phyloP scores from a whole-genome alignment of 1,284 basidiomycete genomes.

The Melanopsichium pennsylvanicum region DNA sequence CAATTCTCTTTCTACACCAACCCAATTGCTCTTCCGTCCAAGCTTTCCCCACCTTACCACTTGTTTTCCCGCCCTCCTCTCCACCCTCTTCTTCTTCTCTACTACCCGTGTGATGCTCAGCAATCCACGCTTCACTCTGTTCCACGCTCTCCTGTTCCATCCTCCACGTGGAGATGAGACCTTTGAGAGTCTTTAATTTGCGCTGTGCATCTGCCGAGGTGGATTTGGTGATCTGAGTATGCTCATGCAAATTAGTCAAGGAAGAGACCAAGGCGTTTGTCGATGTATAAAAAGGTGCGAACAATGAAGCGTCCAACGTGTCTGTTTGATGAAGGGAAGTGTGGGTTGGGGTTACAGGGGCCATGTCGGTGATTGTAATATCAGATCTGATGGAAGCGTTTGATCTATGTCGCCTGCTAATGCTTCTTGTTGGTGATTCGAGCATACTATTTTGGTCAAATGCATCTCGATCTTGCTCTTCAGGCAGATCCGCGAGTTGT shows the following conservation, averaged over 20 bases:
- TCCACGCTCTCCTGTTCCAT: conserved; percentile 32
- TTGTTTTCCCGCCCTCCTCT: not conserved
- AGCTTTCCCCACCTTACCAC: too few species aligned
- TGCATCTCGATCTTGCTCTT: too few species aligned
- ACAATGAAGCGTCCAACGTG: not conserved
- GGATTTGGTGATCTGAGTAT: conserved; percentile 39
- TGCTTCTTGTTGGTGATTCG: not conserved
- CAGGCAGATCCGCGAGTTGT: too few species aligned
- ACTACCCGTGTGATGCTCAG: not conserved
- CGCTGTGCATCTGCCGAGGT: conserved; percentile 32
- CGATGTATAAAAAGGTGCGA: conserved; percentile 17
- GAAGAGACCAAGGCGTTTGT: conserved; percentile 16
- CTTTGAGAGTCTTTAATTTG: conserved; percentile 27
- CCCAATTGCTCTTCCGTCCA: conserved; percentile 33
- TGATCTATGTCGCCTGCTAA: not conserved
- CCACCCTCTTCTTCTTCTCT: not conserved
- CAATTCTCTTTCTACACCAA: conserved; percentile 12
- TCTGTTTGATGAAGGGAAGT: not conserved
- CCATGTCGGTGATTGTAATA: conserved; percentile 3
- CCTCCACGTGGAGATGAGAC: conserved; percentile 29
- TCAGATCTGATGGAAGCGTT: not conserved
- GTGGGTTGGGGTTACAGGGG: not conserved
- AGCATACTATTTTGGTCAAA: too few species aligned
- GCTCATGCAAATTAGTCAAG: conserved; percentile 36
- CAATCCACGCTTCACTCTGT: conserved; percentile 27